phyloP scores from a whole-genome alignment of 2,329 filamentous ascomycete species.

The Periconia macrospinosa region DNA sequence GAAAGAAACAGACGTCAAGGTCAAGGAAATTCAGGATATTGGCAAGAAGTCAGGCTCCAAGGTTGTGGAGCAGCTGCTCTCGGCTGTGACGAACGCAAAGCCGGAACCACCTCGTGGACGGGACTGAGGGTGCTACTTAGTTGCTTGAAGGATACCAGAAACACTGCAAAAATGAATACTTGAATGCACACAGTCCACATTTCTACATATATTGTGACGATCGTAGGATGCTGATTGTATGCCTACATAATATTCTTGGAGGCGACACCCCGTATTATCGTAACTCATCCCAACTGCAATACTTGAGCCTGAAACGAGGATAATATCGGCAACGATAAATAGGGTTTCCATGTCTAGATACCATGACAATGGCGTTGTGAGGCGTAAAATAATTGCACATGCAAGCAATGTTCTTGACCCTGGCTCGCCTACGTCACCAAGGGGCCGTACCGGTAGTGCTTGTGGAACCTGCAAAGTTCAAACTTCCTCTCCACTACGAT shows the following conservation, averaged over 20 bases:
- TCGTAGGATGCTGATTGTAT: no score
- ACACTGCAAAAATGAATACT: background rate
- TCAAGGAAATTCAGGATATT: slow-evolving; percentile 78
- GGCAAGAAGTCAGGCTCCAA: slow-evolving; percentile 77
- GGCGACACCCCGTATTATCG: no score
- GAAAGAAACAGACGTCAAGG: slow-evolving; percentile 78
- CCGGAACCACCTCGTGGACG: slow-evolving; percentile 62
- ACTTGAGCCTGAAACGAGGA: no score
- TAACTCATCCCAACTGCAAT: no score
- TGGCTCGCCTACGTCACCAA: background rate
- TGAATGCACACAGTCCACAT: background rate
- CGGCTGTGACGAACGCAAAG: slow-evolving; percentile 82
- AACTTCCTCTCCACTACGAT: background rate
- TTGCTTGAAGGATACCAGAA: background rate
- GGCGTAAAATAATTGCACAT: background rate
- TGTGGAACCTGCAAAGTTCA: background rate
- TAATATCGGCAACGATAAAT: no score
- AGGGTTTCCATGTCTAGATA: no score
- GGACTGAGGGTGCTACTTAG: background rate
- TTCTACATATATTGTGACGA: background rate
- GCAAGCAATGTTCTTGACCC: background rate
- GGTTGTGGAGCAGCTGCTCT: slow-evolving; percentile 81
- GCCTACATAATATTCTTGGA: no score
- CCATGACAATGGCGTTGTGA: no score
- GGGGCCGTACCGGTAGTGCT: background rate